These are phyloP conservation scores for Tylopilus sp. DNA, from an alignment of 1,284 basidiomycete genomes.

Conservation along the genomic window DNA sequence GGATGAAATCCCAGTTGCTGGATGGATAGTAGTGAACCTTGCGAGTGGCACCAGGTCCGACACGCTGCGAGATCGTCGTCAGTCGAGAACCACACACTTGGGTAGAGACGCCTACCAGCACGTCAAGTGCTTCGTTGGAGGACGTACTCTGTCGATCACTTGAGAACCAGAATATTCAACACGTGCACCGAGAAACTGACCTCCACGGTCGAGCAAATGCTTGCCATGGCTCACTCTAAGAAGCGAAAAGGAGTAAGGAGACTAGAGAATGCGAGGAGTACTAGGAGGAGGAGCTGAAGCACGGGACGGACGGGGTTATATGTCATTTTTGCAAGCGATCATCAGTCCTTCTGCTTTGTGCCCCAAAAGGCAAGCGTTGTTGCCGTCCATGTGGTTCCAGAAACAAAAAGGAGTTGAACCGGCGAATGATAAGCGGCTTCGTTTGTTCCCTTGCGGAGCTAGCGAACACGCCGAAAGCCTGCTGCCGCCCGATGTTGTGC, in stretches of 20 bases:
- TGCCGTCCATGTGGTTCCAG: conserved; percentile 18
- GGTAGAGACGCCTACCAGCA: conserved; percentile 13
- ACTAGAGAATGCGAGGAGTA: background rate
- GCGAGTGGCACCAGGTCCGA: conserved; percentile 38
- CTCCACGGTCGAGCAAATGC: conserved; percentile 29
- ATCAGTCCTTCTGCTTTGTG: conserved; percentile 19
- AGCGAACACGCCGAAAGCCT: conserved; percentile 5
- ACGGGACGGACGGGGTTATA: conserved; percentile 17
- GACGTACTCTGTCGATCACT: conserved; percentile 21
- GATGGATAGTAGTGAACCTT: conserved; percentile 53
- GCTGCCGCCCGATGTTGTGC: background rate
- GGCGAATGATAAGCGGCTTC: conserved; percentile 9
- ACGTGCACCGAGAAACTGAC: conserved; percentile 14
- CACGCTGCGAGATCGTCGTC: conserved; percentile 9
- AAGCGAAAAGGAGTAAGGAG: background rate
- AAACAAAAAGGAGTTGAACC: conserved; percentile 27
- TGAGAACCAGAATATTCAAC: conserved; percentile 5
- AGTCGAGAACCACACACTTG: background rate
- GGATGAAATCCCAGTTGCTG: conserved; percentile 58
- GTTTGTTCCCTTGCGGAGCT: conserved; percentile 15
- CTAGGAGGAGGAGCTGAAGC: conserved; percentile 4
- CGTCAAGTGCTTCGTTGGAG: conserved; percentile 17
- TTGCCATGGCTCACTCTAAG: conserved; percentile 18
- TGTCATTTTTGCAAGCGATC: conserved; percentile 7
- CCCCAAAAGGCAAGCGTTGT: conserved; percentile 32